Percentiles rank a stretch among this genome's conserved stretches.
phyloP scores from a whole-genome alignment of 208 protist species.

The Leishmania major region DNA sequence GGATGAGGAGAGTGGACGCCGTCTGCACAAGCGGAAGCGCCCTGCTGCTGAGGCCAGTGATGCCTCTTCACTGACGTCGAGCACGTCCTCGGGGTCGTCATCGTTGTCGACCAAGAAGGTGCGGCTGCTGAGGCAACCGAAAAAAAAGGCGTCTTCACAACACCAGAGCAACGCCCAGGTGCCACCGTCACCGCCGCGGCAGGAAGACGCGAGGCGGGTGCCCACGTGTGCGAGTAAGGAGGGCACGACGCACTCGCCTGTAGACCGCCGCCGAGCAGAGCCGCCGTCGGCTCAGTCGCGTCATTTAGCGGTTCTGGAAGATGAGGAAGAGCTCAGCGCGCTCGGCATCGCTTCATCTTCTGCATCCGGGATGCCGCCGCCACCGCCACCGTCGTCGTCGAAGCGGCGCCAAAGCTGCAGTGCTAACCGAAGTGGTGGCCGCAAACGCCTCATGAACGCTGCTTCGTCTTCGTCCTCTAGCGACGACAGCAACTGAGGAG shows the following conservation, averaged over 20 bases:
- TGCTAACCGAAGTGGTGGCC: not conserved
- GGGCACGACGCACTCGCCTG: not conserved
- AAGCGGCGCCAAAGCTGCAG: not conserved
- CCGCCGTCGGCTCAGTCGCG: not conserved
- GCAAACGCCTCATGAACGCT: slow-evolving; percentile 13
- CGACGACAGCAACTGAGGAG: slow-evolving; percentile 9
- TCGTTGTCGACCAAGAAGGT: not conserved
- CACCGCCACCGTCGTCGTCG: not conserved
- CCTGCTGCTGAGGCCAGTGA: not conserved
- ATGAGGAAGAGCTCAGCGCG: slow-evolving; percentile 7
- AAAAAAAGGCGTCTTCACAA: not conserved
- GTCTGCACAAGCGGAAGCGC: not conserved
- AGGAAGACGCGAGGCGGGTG: not conserved
- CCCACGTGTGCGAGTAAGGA: not conserved
- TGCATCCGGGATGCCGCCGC: not conserved
- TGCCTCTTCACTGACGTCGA: not conserved
- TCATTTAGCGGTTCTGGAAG: not conserved
- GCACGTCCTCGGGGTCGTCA: not conserved
- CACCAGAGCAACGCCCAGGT: not conserved
- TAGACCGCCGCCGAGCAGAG: not conserved
- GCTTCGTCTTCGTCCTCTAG: slow-evolving; percentile 16
- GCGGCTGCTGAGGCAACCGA: not conserved
- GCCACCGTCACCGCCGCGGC: not conserved
- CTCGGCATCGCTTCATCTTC: slow-evolving; percentile 6
- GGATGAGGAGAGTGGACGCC: not conserved